Percentiles rank a stretch among this genome's conserved stretches.
These are phyloP conservation scores for Macrophomina pseudophaseolina DNA, from an alignment of 2,329 filamentous ascomycete species.

Conservation along the genomic window DNA sequence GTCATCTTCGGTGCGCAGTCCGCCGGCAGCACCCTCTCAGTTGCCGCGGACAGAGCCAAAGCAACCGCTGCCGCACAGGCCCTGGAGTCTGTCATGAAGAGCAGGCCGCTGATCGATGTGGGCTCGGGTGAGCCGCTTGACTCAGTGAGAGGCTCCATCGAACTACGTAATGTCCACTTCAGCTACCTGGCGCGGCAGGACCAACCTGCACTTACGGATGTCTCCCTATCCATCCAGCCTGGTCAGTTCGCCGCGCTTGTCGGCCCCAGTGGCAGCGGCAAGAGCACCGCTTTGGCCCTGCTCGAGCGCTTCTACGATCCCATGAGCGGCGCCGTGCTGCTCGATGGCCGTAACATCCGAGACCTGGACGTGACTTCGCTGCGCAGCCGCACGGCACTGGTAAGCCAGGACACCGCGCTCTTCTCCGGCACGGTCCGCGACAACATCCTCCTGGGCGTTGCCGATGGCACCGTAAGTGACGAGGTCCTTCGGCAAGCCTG, in stretches of 20 bases:
- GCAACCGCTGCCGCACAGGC: constrained; percentile 82
- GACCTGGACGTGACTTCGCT: constrained; percentile 71
- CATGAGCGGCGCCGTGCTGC: constrained; percentile 75
- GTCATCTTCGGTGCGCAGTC: constrained; percentile 88
- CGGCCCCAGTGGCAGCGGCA: constrained; percentile 92
- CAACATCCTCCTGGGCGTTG: constrained; percentile 72
- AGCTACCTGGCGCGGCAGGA: constrained; percentile 90
- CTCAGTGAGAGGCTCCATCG: constrained; percentile 73
- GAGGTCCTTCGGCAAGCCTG: constrained; percentile 77
- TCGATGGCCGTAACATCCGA: constrained; percentile 84
- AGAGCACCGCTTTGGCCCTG: constrained; percentile 89
- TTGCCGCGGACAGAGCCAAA: constrained; percentile 92
- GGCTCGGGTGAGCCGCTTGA: constrained; percentile 52
- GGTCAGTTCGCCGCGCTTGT: constrained; percentile 89
- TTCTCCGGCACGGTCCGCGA: constrained; percentile 88
- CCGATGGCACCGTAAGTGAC: constrained; percentile 71
- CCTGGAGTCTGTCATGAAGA: constrained; percentile 83
- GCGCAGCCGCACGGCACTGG: constrained; percentile 78
- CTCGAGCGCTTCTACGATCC: constrained; percentile 96
- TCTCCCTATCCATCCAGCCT: constrained; percentile 74
- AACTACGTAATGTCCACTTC: constrained; percentile 94
- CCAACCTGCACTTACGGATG: constrained; percentile 86
- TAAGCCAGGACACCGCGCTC: constrained; percentile 86
- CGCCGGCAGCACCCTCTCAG: constrained; percentile 84
- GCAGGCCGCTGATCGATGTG: constrained; percentile 82